phyloP scores from a whole-genome alignment of 306 rosid species.

The Sechiopsis laciniata region DNA sequence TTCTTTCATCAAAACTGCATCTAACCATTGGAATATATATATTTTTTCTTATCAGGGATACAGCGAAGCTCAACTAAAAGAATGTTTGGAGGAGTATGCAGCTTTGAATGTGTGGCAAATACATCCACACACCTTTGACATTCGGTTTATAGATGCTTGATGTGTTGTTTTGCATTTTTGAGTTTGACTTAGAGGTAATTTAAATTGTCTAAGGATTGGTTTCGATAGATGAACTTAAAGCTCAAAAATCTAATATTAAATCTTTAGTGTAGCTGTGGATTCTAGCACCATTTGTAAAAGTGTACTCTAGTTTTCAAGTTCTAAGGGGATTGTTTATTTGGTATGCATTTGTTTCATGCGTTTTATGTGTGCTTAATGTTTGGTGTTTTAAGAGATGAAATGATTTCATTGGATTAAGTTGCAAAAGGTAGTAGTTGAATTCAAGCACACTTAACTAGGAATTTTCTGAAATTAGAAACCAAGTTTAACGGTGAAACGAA shows the following conservation, averaged over 20 bases:
- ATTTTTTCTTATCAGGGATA: constrained; percentile 60
- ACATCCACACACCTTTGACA: constrained; percentile 85
- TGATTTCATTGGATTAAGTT: too few relatives aligned
- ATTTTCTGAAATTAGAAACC: too few relatives aligned
- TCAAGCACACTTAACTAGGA: too few relatives aligned
- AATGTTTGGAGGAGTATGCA: constrained; percentile 96
- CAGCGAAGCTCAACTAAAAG: constrained; percentile 92
- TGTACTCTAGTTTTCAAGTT: neutral
- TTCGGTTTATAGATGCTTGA: constrained; percentile 84
- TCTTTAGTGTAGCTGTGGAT: constrained; percentile 15
- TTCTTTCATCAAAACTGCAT: constrained; percentile 4
- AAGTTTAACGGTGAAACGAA: too few relatives aligned
- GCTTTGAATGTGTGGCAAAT: constrained; percentile 97
- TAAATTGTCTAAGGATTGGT: neutral
- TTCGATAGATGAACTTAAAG: neutral
- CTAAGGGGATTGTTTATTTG: neutral
- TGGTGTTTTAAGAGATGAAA: neutral
- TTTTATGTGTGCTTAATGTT: neutral
- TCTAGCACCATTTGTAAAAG: neutral
- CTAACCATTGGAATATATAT: neutral
- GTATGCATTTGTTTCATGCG: neutral
- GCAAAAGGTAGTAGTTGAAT: too few relatives aligned
- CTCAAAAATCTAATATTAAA: neutral
- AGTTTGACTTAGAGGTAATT: constrained; percentile 2
- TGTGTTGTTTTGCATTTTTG: constrained; percentile 1